Evolutionary conservation across 2,329 filamentous ascomycete species (phyloP).

Genomic region (Epichloe sp.): DNA sequence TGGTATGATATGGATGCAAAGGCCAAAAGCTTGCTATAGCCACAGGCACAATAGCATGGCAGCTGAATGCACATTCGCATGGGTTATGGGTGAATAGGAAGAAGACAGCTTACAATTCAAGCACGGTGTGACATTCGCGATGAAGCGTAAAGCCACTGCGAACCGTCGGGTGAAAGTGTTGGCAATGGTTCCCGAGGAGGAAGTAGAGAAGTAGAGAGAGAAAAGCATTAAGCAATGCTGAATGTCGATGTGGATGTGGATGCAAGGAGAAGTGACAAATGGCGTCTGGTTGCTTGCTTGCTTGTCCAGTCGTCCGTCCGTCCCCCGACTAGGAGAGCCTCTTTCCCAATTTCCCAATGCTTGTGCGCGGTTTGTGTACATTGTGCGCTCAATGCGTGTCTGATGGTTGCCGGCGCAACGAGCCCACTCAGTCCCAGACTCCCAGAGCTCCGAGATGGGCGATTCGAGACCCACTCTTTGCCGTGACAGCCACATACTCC

Average conservation of each 20-base stretch:
- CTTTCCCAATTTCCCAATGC: neutral
- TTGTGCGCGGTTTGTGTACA: constrained; percentile 21
- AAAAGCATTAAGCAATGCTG: constrained; percentile 18
- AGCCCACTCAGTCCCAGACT: neutral
- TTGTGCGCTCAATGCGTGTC: constrained; percentile 7
- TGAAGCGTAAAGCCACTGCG: constrained; percentile 7
- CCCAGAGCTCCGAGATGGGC: neutral
- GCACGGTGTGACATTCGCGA: constrained; percentile 16
- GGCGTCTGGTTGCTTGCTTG: neutral
- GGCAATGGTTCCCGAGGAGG: neutral
- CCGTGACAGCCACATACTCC: neutral
- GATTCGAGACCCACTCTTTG: neutral
- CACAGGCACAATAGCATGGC: neutral
- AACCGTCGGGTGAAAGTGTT: neutral
- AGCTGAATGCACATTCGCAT: neutral
- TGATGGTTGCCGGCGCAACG: constrained; percentile 16
- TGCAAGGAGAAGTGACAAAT: constrained; percentile 6
- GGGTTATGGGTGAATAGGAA: neutral
- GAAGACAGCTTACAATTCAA: constrained; percentile 13
- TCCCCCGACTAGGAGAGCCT: neutral
- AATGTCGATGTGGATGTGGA: constrained; percentile 7
- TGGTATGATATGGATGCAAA: neutral
- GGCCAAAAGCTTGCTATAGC: neutral
- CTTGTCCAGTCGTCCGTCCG: neutral
- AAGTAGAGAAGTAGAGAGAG: neutral